Evolutionary conservation across 768 basidiomycete species (phyloP).

Genomic region (Dacryopinax spathularia): DNA sequence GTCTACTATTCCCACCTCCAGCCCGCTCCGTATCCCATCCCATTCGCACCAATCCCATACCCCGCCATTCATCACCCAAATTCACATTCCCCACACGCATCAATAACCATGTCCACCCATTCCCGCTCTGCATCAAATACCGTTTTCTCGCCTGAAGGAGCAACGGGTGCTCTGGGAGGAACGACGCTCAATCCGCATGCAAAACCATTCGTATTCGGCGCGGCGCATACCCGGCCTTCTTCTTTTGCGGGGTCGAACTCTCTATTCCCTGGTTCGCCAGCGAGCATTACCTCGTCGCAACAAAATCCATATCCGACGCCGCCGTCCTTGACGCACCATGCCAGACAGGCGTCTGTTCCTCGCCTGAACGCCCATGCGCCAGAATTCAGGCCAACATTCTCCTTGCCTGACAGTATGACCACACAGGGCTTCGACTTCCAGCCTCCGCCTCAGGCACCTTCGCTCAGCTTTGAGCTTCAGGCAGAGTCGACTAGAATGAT

Average conservation of each 20-base stretch:
- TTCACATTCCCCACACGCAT: constrained; percentile 7
- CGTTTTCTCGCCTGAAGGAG: constrained; percentile 11
- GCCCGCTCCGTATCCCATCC: neutral
- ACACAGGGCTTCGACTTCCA: constrained; percentile 50
- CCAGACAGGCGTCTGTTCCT: constrained; percentile 35
- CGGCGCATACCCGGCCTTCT: neutral
- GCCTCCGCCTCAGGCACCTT: constrained; percentile 51
- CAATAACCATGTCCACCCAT: constrained; percentile 12
- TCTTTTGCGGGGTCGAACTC: neutral
- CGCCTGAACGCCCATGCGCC: constrained; percentile 64
- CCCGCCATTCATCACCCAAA: constrained; percentile 9
- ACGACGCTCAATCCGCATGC: constrained; percentile 54
- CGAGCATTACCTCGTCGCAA: neutral
- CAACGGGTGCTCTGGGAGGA: constrained; percentile 21
- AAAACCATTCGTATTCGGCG: constrained; percentile 71
- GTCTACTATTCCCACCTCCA: constrained; percentile 5
- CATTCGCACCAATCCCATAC: constrained; percentile 10
- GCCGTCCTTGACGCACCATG: constrained; percentile 23
- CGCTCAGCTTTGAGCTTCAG: constrained; percentile 32
- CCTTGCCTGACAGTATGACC: neutral
- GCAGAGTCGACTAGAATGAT: constrained; percentile 4
- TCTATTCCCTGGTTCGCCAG: neutral
- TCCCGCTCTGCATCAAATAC: constrained; percentile 14
- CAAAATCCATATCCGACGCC: constrained; percentile 22
- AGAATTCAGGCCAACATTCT: constrained; percentile 54